phyloP scores from a whole-genome alignment of 495 filamentous ascomycete genomes.

The Sordaria brevicollis region DNA sequence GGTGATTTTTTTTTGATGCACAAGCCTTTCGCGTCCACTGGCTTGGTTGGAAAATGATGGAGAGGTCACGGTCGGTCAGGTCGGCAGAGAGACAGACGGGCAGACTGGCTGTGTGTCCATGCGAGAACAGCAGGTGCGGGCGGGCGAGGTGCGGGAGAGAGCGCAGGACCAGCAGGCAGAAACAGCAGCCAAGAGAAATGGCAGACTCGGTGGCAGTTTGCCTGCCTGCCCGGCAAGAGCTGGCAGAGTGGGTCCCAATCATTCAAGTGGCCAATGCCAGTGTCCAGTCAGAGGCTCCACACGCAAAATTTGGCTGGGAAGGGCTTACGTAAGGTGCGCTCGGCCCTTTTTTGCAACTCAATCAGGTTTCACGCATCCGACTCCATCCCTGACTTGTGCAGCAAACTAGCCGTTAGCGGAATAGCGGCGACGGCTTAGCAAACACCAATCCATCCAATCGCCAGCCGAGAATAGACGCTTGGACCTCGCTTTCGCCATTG shows the following conservation, averaged over 20 bases:
- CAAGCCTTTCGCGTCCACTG: conserved; percentile 27
- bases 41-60: conserved; percentile 28
- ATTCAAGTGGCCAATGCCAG: background rate
- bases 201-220: background rate
- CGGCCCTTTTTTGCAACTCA: background rate
- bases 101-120: background rate
- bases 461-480: background rate
- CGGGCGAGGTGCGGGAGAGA: background rate
- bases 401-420: background rate
- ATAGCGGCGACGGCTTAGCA: background rate
- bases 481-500: background rate
- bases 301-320: background rate
- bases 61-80: conserved; percentile 32
- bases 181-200: background rate
- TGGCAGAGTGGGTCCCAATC: background rate
- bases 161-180: background rate
- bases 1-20: conserved; percentile 50
- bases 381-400: background rate
- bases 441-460: background rate
- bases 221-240: background rate
- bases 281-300: background rate
- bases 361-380: background rate
- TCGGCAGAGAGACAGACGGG: background rate
- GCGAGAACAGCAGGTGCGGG: background rate
- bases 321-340: background rate